These are phyloP conservation scores for Byssothecium circinans DNA, from an alignment of 2,329 filamentous ascomycete genomes.

Conservation along the genomic window DNA sequence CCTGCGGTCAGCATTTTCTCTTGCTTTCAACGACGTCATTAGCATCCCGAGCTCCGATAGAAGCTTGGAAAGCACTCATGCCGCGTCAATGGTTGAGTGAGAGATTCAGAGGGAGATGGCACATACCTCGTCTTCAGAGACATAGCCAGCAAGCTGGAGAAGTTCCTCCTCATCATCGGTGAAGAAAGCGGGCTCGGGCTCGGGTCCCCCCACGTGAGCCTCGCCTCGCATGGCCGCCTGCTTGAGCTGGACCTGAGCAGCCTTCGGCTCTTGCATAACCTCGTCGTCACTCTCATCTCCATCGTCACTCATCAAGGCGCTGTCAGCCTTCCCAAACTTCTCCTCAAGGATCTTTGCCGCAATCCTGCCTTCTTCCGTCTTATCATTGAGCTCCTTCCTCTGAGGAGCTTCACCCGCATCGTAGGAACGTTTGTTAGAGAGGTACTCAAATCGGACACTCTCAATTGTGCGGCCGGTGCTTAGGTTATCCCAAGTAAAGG, in stretches of 20 bases:
- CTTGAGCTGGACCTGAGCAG: background rate
- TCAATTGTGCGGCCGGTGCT: conserved; percentile 29
- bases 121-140: background rate
- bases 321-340: conserved; percentile 1
- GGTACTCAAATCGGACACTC: conserved; percentile 30
- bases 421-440: conserved; percentile 20
- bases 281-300: conserved; percentile 1
- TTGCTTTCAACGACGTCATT: background rate
- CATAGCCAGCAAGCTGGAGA: conserved; percentile 3
- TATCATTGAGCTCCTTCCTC: conserved; percentile 2
- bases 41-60: background rate
- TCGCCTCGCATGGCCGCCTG: background rate
- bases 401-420: conserved; percentile 14
- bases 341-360: conserved; percentile 3
- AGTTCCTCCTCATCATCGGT: conserved; percentile 6
- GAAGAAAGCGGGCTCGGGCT: background rate
- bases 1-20: background rate
- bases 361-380: background rate
- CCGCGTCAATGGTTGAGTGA: background rate
- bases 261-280: background rate
- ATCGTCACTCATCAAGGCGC: background rate
- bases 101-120: too few relatives aligned
- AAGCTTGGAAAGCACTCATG: background rate
- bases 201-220: background rate
- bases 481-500: conserved; percentile 10